Evolutionary conservation across 768 basidiomycete species (phyloP).

Genomic region (Tricholoma sp.): DNA sequence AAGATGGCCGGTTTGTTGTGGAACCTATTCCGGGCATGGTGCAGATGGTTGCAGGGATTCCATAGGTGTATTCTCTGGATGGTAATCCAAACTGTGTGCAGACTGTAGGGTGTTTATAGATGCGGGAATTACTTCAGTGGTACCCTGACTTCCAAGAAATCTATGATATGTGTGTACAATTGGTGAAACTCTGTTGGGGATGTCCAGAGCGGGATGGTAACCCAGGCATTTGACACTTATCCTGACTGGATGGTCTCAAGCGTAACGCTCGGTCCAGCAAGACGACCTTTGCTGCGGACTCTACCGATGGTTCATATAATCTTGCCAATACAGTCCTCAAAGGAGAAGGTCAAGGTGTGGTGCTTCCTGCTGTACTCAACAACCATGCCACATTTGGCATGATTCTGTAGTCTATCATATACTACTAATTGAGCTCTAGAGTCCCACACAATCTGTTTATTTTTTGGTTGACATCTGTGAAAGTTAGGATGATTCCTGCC

Average conservation of each 20-base stretch:
- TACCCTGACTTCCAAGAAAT: neutral
- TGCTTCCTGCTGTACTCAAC: neutral
- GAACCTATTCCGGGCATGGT: neutral
- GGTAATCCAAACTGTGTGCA: neutral
- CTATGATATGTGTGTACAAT: neutral
- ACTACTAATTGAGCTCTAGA: too few relatives aligned
- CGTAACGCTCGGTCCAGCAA: neutral
- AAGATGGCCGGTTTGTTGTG: neutral
- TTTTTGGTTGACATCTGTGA: too few relatives aligned
- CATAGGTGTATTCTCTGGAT: neutral
- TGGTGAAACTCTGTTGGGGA: neutral
- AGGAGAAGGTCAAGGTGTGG: neutral
- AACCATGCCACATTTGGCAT: too few relatives aligned
- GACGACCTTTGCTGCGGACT: neutral
- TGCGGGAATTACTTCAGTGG: neutral
- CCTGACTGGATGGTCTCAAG: neutral
- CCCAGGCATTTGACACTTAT: neutral
- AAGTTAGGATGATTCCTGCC: too few relatives aligned
- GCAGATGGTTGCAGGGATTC: neutral
- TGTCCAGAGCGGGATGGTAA: neutral
- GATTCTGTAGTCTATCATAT: too few relatives aligned
- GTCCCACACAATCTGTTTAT: too few relatives aligned
- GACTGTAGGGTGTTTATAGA: neutral
- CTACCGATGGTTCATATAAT: neutral
- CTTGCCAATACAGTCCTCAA: neutral